These are phyloP conservation scores for Piromyces finnis DNA, from an alignment of 192 early-diverging fungal species.

Conservation along the genomic window DNA sequence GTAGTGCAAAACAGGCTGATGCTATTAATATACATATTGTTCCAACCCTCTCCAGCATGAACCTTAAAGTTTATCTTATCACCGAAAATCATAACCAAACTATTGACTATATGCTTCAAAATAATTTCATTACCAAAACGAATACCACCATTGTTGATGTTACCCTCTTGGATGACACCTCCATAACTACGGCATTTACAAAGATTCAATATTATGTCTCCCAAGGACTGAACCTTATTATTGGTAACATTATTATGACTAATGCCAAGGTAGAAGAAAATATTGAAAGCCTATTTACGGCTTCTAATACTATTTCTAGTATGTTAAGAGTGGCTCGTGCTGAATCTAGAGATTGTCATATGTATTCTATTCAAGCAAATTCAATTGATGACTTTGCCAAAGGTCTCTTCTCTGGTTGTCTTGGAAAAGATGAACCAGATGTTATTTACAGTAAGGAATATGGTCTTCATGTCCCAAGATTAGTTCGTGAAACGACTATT, in stretches of 20 bases:
- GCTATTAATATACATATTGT: neutral
- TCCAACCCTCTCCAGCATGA: neutral
- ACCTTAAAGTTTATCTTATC: neutral
- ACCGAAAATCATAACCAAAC: neutral
- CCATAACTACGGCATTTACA: neutral
- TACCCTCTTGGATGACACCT: neutral
- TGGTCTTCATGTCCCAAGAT: neutral
- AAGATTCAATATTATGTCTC: neutral
- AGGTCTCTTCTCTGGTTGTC: neutral
- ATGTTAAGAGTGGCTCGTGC: neutral
- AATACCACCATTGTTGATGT: neutral
- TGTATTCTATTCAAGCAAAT: neutral
- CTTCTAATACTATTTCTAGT: neutral
- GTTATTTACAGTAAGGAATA: neutral
- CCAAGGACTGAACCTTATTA: neutral
- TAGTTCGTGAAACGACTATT: neutral
- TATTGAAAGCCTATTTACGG: neutral
- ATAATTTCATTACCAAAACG: neutral
- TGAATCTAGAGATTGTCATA: neutral
- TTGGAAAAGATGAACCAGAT: neutral
- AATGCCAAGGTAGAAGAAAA: neutral
- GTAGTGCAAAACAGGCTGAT: neutral
- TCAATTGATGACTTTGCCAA: neutral
- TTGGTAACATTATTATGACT: neutral
- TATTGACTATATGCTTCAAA: neutral